Base-by-base conservation (phyloP, 352 stramenopile species). In the Pythium sp. region DNA sequence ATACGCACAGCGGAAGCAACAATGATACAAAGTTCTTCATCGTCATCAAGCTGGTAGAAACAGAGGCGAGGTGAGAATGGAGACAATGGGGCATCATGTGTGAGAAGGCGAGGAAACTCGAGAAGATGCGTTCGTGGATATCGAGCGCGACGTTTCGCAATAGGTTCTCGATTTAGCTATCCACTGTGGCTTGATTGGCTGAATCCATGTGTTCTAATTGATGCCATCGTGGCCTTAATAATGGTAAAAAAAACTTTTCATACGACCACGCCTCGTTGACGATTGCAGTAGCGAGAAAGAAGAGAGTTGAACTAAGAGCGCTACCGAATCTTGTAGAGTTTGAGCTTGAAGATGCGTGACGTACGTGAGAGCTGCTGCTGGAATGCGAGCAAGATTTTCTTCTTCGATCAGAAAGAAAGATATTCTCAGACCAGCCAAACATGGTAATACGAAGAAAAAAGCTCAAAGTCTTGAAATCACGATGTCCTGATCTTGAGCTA, bases 131-230 rank as follows among this genome's bases (percentile, higher is more conserved):
- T 51, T 22, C 14, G 4, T 20, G 15, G 24, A 22, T 59, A 26
- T 30, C n/a, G 7, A n/a, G 20, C 32, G 61, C 61, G 61, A 67
- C 61, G 49, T 28, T 67, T 60, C 61, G 9, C 47, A 56, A 22
- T 14, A 64, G 22, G 30, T 47, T 28, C 54, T 43, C 14, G 28
- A 36, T 38, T 15, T 38, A 63, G 34, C 34, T 32, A 9, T n/a
- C 9, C 38, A 63, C 11, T n/a, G 49, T 49, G 38, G 34, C 32
- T 7, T 24, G 20, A 43, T 20, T 47, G 41, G 5, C 41, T 47
- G 41, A 47, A 51, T 41, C n/a, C 11, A 65, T 53, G n/a, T 41
- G 43, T 43, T 41, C 7, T 60, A 24, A 15, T 8, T 15, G 6
- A 43, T n/a, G 30, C 30, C 14, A 7, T 47, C 14, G 18, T 9